Evolutionary conservation across 306 rosid genomes (phyloP), one percentile per base, ranked within the genome.

Genomic region (Canavalia gladiata): DNA sequence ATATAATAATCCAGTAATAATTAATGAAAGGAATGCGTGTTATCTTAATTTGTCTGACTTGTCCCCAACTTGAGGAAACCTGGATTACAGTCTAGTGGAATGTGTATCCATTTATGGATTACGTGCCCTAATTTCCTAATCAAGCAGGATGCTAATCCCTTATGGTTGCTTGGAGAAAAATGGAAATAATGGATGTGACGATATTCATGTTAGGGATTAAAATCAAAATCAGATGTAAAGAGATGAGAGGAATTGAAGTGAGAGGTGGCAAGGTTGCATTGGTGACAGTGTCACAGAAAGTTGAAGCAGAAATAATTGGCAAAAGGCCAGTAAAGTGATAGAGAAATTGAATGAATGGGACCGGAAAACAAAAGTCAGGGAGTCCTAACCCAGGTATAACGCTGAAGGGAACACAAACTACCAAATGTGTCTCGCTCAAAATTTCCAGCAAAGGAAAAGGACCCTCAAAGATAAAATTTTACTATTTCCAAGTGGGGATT

Each of bases 391-490:
- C 74, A 50, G 54, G 60, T 41, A 68, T 50, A 35, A 59, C 68
- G 60, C 81, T 65, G 73, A 39, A 56, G 25, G 6, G 6, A 6
- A 55, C 68, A 65, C 56, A 76, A 43, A 4, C 69, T 59, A 73
- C 82, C 86, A 85, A 83, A 81, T 3, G 6, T 10, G 83, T 81
- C 81, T 7, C 65, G 7, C 66, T 81, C 89, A 62, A 80, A 4
- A 66, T 82, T 84, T 71, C 3, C 45, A 78, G 72, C 49, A 63
- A 54, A n/a, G 64, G 25, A 18, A 78, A 80, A 45, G 54, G 57
- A 74, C 1, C 70, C 39, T 35, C 8, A 70, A 6, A 39, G 45
- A 58, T 42, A 35, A 47, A 39, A 6, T 12, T 1, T 58, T 39
- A 47, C 3, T 33, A 3, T n/a, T 12, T 67, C 4, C 34, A 47